Conservation (phyloP, 345 rosid species). For the Gossypium turneri region DNA sequence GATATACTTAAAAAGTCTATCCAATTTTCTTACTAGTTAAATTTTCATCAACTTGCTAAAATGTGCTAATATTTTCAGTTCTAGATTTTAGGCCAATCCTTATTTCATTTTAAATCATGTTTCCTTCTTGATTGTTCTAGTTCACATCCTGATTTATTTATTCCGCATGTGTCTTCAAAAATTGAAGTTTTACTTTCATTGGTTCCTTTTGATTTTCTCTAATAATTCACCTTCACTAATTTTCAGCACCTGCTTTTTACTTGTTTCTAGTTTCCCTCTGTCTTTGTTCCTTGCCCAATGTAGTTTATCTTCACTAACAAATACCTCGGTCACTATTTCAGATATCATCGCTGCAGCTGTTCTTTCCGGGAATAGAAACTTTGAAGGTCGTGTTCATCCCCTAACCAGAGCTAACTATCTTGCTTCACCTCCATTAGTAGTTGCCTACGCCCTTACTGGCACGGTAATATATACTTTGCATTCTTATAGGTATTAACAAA, state of each 20-base stretch:
- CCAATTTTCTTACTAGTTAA: not conserved
- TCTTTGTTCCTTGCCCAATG: not conserved
- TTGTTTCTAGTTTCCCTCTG: not conserved
- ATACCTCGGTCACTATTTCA: constrained; percentile 20
- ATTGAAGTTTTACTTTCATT: not conserved
- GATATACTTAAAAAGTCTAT: not conserved
- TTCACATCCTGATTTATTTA: not conserved
- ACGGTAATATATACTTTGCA: constrained; percentile 5
- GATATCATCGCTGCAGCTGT: constrained; percentile 80
- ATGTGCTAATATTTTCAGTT: not conserved
- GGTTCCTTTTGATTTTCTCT: not conserved
- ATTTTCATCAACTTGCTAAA: not conserved
- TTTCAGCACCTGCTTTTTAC: not conserved
- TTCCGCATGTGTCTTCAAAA: not conserved
- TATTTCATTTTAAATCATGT: not conserved
- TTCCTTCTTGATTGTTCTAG: not conserved
- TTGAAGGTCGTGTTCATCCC: constrained; percentile 88
- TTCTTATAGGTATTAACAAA: not conserved
- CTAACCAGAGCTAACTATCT: constrained; percentile 83
- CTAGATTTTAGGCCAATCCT: not conserved
- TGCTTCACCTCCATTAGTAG: constrained; percentile 50
- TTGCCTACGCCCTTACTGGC: constrained; percentile 1
- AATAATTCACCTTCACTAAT: not conserved
- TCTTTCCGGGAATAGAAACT: constrained; percentile 81
- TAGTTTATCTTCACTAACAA: not conserved